Conservation (phyloP, 805 yeast genomes). For the Debaryomyces tyrocola region DNA sequence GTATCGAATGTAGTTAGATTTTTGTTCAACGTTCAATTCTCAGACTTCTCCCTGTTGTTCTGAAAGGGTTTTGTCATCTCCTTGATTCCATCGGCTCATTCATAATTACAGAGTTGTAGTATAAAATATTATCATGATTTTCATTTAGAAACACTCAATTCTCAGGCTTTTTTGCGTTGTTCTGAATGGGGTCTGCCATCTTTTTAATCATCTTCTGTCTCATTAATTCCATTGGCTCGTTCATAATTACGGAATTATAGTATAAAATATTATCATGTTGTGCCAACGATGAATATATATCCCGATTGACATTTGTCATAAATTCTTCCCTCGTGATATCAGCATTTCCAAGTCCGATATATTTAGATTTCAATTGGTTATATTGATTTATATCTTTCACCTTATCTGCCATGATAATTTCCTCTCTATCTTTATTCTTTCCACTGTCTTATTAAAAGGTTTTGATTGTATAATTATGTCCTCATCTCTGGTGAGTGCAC, state of each 20-base stretch:
- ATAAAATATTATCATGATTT: conserved; percentile 50
- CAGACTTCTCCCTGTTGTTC: background rate
- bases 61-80: conserved; percentile 30
- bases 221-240: conserved; percentile 34
- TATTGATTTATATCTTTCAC: conserved; percentile 37
- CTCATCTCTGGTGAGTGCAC: no score
- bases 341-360: conserved; percentile 75
- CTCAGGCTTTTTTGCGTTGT: background rate
- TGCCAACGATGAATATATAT: conserved; percentile 61
- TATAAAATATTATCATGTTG: conserved; percentile 57
- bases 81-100: conserved; percentile 40
- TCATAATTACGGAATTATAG: conserved; percentile 53
- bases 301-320: conserved; percentile 63
- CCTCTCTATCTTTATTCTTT: no score
- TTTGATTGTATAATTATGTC: no score
- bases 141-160: background rate
- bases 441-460: no score
- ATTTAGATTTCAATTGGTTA: conserved; percentile 44
- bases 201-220: conserved; percentile 34
- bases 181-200: conserved; percentile 27
- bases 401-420: conserved; percentile 39
- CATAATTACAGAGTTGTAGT: conserved; percentile 53
- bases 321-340: conserved; percentile 72
- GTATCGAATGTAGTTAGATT: no score
- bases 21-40: background rate